Evolutionary conservation across 768 basidiomycete species (phyloP).

Genomic region (Lyophyllum semitale): DNA sequence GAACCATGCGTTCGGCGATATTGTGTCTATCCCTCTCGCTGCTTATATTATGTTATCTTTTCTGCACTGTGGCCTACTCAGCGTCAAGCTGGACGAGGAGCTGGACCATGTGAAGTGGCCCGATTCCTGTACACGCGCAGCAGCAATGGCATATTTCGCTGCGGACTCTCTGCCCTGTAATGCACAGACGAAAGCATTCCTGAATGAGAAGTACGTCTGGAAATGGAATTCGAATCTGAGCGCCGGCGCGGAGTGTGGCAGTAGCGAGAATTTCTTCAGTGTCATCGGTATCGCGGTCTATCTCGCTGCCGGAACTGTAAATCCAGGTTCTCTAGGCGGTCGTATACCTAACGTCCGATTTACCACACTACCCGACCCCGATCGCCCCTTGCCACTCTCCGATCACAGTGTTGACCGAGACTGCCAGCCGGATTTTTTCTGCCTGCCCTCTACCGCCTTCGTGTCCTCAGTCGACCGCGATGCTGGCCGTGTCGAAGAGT

Average conservation of each 20-base stretch:
- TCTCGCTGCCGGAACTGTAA: background rate
- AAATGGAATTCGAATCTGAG: background rate
- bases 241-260: background rate
- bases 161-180: too few relatives aligned
- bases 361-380: background rate
- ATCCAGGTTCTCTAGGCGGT: background rate
- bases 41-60: too few relatives aligned
- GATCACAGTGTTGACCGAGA: background rate
- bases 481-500: background rate
- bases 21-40: background rate
- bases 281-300: background rate
- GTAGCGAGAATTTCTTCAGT: background rate
- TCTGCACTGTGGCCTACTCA: background rate
- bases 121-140: background rate
- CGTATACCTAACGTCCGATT: background rate
- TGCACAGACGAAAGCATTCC: too few relatives aligned
- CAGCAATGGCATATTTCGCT: background rate
- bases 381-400: background rate
- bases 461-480: background rate
- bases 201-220: background rate
- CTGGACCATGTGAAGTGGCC: background rate
- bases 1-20: background rate
- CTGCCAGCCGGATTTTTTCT: background rate
- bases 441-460: background rate
- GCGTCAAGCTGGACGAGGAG: background rate